A percentile compares a stretch with the other conserved stretches of the same genome.
These are phyloP conservation scores for Backusella circina DNA, from an alignment of 192 early-diverging fungal species.

Conservation along the genomic window DNA sequence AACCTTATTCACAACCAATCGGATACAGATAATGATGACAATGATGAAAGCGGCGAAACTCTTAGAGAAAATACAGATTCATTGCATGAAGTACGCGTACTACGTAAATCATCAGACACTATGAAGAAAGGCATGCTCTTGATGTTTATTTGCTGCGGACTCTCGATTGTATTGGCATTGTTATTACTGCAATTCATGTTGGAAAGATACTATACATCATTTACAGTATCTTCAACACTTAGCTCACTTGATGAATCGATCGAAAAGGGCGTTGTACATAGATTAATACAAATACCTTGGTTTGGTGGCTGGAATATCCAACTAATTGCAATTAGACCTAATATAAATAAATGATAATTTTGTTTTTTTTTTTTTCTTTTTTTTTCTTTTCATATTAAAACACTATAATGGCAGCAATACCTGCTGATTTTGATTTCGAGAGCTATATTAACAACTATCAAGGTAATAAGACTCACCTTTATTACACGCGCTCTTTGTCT, in stretches of 20 bases:
- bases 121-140: conserved; percentile 7
- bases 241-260: background rate
- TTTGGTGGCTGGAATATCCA: conserved; percentile 24
- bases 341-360: background rate
- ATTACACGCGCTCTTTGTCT: background rate
- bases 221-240: background rate
- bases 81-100: conserved; percentile 1
- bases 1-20: background rate
- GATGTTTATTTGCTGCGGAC: conserved; percentile 1
- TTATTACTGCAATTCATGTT: conserved; percentile 10
- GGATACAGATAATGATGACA: background rate
- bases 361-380: background rate
- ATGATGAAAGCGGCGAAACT: background rate
- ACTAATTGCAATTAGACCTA: conserved; percentile 10
- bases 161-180: conserved; percentile 11
- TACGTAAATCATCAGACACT: conserved; percentile 4
- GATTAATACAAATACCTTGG: conserved; percentile 18
- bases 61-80: background rate
- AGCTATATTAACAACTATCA: conserved; percentile 17
- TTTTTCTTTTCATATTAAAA: background rate
- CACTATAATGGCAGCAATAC: background rate
- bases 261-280: background rate
- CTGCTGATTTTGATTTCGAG: conserved; percentile 23
- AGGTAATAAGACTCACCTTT: background rate
- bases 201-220: background rate